Base-by-base conservation (phyloP, 75 land plant genomes). In the Pinus tabuliformis region DNA sequence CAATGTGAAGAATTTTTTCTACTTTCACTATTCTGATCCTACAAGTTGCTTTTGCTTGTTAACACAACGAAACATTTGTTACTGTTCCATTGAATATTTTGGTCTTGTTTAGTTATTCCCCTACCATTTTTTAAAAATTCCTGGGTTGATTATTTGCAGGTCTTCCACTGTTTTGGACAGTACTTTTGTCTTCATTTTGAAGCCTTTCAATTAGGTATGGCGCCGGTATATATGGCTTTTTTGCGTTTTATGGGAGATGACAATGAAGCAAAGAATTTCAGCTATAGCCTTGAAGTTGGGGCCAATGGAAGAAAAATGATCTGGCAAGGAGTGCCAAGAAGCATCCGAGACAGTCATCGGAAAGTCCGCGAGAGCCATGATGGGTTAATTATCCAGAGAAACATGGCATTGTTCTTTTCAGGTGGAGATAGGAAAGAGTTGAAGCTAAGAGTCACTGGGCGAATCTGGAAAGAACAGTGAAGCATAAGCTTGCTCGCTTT, bases 111-210 rank as follows among this genome's bases (percentile, higher is more conserved):
- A 49, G 54, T 49, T 49, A 49, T 49, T 49, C 54, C 11, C 54
- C 54, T 9, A 49, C 1, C 11, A 11, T 49, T 2, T 49, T 49
- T 49, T 49, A 21, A n/a, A 18, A 49, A 20, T 6, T 49, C 36
- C 15, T 21, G 3, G 26, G 16, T 39, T 45, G 36, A 45, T 45
- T 6, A 0, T 63, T 15, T 76, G 71, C 86, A 89, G 90, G 89
- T 95, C 2, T 95, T 95, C 82, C 82, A 95, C 82, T 95, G 98
- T 70, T 95, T 93, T 91, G 98, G 98, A 14, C 98, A 95, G 77
- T 95, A 95, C 57, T 95, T 95, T 77, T 87, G 89, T 62, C 83
- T 89, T 15, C 90, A 89, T 64, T 87, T 86, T 83, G 88, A 86
- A 68, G 89, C 89, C 26, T 87, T 84, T 57, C 89, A 87, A 73